Evolutionary conservation across 2,329 filamentous ascomycete species (phyloP), one percentile per base, ranked within the genome.

Genomic region (Remersonia thermophila): DNA sequence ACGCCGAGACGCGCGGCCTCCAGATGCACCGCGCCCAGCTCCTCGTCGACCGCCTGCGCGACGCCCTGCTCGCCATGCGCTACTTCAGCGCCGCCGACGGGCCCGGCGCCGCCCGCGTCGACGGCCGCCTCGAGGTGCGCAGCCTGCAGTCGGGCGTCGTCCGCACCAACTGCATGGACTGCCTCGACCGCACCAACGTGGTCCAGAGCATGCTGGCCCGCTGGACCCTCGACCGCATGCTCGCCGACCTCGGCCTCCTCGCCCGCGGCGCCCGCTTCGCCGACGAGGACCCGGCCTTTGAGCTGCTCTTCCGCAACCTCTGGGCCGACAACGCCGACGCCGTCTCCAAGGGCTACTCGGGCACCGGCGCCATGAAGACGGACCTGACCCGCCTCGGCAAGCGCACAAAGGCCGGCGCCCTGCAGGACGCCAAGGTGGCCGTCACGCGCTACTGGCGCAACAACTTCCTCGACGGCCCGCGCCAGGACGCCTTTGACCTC

Each of bases 291-390:
- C 64, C 71, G 10, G 73, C 70, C 1, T 98, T 98, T 55, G 87
- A 95, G 58, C 69, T 81, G 50, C 65, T 96, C 40, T 98, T 96
- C 73, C 84, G 91, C 47, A 96, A 96, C 59, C 69, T 96, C 12
- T 98, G 91, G 91, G 91, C 91, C 20, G 91, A 98, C 61, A 98
- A 98, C 52, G 91, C 93, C 38, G 91, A 98, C 56, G 81, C 93
- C 16, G 87, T 98, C 25, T 93, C 87, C 13, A 80, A 76, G 48
- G 80, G 85, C 0, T 98, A 98, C 59, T 91, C 91, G 1, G 91
- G 91, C 37, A 98, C 93, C 1, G 93, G 91, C 3, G 91, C 91
- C 35, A 75, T 98, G 64, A 98, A 98, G 71, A 98, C 91, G 0
- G 93, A 98, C 56, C 85, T 96, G 51, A 98, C 91, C 2, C 80